phyloP scores from a whole-genome alignment of 306 rosid species.

The Senna tora region DNA sequence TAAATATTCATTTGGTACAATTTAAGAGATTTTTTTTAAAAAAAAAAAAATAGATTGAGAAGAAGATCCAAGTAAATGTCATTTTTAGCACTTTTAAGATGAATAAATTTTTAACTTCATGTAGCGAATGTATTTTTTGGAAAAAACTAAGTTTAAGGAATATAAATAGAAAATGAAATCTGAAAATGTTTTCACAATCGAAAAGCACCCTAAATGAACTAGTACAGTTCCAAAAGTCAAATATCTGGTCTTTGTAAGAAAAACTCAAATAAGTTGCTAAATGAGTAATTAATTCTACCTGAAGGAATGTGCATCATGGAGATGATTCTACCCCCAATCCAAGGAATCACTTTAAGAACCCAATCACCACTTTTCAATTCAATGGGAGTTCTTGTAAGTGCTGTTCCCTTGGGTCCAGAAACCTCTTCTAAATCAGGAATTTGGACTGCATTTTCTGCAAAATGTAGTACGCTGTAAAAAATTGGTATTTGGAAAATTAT shows the following conservation, averaged over 20 bases:
- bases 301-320: constrained; percentile 86
- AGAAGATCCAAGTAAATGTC: no score
- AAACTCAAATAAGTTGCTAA: constrained; percentile 9
- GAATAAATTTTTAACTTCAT: no score
- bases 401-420: constrained; percentile 65
- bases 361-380: constrained; percentile 78
- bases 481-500: neutral
- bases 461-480: constrained; percentile 21
- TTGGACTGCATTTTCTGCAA: constrained; percentile 67
- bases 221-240: constrained; percentile 21
- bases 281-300: constrained; percentile 54
- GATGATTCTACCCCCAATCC: constrained; percentile 96
- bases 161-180: no score
- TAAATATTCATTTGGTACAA: no score
- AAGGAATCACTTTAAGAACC: constrained; percentile 77
- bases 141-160: no score
- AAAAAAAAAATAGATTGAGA: no score
- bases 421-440: constrained; percentile 70
- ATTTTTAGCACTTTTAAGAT: no score
- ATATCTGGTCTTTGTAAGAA: neutral
- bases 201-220: neutral
- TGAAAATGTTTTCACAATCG: no score
- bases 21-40: no score
- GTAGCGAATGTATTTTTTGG: no score
- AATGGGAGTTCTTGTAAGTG: constrained; percentile 67